These are phyloP conservation scores for Jaltomata sinuosa DNA, from an alignment of 257 asterid species.

Conservation along the genomic window DNA sequence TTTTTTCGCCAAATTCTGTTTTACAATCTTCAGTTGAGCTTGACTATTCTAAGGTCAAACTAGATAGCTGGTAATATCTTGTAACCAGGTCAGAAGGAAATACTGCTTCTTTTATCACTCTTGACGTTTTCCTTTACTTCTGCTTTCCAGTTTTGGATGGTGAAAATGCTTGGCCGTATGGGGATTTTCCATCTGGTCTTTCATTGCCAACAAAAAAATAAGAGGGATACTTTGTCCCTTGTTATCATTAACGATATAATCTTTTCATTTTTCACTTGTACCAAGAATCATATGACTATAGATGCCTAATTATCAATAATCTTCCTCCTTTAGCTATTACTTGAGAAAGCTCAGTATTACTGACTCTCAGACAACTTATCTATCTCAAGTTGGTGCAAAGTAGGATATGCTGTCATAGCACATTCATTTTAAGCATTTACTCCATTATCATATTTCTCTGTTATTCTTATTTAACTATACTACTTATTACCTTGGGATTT, in stretches of 20 bases:
- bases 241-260: not conserved
- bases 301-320: not conserved
- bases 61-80: not conserved
- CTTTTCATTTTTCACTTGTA: not conserved
- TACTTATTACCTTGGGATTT: not conserved
- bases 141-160: not conserved
- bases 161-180: no score
- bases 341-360: not conserved
- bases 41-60: not conserved
- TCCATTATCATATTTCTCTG: not conserved
- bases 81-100: not conserved
- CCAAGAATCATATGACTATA: not conserved
- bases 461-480: not conserved
- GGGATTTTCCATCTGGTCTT: not conserved
- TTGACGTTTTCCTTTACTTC: not conserved
- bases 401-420: not conserved
- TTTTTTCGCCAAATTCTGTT: not conserved
- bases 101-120: not conserved
- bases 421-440: not conserved
- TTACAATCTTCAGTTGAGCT: not conserved
- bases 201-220: not conserved
- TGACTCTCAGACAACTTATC: not conserved
- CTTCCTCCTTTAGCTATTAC: not conserved
- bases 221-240: not conserved
- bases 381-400: not conserved